These are phyloP conservation scores for Aristolochia californica DNA, from an alignment of 164 flowering plant genomes.

Conservation along the genomic window DNA sequence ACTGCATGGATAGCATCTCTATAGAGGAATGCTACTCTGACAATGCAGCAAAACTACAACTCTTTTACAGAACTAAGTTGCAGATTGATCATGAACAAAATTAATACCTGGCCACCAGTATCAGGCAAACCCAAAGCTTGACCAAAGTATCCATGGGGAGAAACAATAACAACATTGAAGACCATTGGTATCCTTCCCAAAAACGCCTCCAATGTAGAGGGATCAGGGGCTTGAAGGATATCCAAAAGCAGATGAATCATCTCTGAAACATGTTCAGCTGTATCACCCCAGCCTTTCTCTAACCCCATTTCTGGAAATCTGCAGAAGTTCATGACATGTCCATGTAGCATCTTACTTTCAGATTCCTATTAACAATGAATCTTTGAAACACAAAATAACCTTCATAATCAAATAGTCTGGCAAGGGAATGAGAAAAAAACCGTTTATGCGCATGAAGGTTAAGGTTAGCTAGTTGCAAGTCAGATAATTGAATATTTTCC, in stretches of 20 bases:
- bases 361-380: no score
- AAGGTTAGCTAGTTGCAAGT: not conserved
- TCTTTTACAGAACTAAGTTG: no score
- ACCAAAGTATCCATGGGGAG: conserved; percentile 96
- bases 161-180: conserved; percentile 85
- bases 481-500: conserved; percentile 8
- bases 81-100: no score
- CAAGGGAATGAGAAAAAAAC: no score
- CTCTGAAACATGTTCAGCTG: conserved; percentile 47
- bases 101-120: conserved; percentile 90
- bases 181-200: conserved; percentile 94
- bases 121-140: conserved; percentile 97
- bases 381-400: no score
- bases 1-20: no score
- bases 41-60: no score
- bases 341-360: no score
- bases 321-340: conserved; percentile 2
- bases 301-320: conserved; percentile 92
- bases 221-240: conserved; percentile 95
- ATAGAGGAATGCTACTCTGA: no score
- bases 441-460: no score
- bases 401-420: no score
- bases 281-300: conserved; percentile 97
- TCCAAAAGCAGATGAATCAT: conserved; percentile 81
- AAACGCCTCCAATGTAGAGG: conserved; percentile 70